Conservation (phyloP, 2,329 filamentous ascomycete genomes). For the Dothiorella sarmentorum region DNA sequence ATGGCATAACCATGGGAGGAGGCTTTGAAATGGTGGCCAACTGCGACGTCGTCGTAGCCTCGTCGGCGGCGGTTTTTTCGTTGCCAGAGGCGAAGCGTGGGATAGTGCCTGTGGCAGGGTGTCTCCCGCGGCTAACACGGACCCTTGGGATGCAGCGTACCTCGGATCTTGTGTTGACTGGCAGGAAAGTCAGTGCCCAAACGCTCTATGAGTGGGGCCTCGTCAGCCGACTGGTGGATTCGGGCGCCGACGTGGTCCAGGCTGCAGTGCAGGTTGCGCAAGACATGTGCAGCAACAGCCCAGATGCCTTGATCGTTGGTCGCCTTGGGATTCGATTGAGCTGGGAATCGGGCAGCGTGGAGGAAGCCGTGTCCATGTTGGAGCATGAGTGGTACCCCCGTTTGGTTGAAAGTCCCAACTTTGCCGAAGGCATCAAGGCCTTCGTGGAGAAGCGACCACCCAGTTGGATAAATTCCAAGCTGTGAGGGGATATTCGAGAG, state of each 20-base stretch:
- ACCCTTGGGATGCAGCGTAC: constrained; percentile 41
- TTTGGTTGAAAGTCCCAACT: constrained; percentile 40
- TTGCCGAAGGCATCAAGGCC: constrained; percentile 44
- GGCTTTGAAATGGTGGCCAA: constrained; percentile 51
- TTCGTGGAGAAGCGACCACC: constrained; percentile 45
- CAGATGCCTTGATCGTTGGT: constrained; percentile 23
- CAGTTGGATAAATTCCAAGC: constrained; percentile 42
- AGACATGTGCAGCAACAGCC: constrained; percentile 23
- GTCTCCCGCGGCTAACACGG: constrained; percentile 43
- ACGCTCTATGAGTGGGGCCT: constrained; percentile 20
- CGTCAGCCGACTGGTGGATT: constrained; percentile 15
- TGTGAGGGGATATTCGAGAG: constrained; percentile 26
- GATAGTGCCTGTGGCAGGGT: constrained; percentile 46
- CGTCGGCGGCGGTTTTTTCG: constrained; percentile 43
- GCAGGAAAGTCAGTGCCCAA: constrained; percentile 35
- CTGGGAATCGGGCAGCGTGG: constrained; percentile 23
- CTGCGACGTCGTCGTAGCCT: constrained; percentile 48
- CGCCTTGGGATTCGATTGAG: constrained; percentile 22
- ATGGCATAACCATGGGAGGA: constrained; percentile 49
- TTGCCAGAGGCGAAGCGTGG: constrained; percentile 48
- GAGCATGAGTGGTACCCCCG: constrained; percentile 2
- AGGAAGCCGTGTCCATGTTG: constrained; percentile 10
- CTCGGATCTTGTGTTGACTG: constrained; percentile 43
- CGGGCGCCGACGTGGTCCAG: constrained; percentile 2
- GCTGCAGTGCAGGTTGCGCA: constrained; percentile 21